Base-by-base conservation (phyloP, 495 filamentous ascomycete species). In the Trichoderma asperelloides region DNA sequence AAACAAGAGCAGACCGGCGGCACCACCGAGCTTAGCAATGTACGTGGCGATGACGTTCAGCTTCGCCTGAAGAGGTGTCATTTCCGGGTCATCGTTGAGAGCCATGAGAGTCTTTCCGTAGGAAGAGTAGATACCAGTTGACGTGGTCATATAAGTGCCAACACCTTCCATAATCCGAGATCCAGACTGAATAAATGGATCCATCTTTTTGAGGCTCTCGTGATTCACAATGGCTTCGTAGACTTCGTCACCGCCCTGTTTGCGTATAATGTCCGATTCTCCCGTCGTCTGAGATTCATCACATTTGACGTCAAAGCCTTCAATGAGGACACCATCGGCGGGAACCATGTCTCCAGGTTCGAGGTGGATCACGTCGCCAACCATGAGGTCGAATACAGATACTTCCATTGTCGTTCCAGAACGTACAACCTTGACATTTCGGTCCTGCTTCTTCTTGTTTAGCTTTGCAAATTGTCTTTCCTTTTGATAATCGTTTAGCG, bases 71-170 rank as follows among this genome's bases (percentile, higher is more conserved):
- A 98, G 80, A n/a, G 94, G 94, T 12, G 94, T 98, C 13, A 92
- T 91, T 71, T 98, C 93, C 69, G 87, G 88, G 68, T 95, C 91
- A 67, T 96, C 92, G 67, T 89, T 90, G 30, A 97, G 84, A 62
- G 92, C 89, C 91, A 98, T 95, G 84, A 97, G 87, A 40, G 91
- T 97, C 73, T 92, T 94, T 68, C 94, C 94, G 74, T 93, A 92
- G 65, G 86, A 90, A 5, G 93, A 92, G 75, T 97, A 82, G n/a
- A 95, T 80, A 69, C 94, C 94, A 39, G 89, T 90, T 21, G 92
- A 88, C 11, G 94, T 98, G 67, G 95, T 90, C 71, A 96, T 71
- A 73, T 91, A 96, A 9, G 84, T 87, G 15, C 85, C 88, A 64
- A 96, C 74, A 21, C 64, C 94, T 77, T 98, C 94, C 65, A 93